Conservation (phyloP, 805 yeast genomes). For the Lachancea waltii region DNA sequence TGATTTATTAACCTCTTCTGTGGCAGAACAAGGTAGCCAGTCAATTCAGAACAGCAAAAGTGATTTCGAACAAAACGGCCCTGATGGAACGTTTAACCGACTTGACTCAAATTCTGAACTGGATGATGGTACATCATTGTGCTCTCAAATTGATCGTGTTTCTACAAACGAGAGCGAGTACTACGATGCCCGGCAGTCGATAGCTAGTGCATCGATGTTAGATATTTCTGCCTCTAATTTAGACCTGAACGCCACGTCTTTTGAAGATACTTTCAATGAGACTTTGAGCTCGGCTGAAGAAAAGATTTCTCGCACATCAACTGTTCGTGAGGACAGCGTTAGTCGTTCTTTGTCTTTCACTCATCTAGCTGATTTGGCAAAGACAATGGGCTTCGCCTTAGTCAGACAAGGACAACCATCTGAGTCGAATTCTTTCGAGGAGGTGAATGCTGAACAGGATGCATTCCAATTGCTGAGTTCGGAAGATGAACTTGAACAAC, state of each 20-base stretch:
- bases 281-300: conserved; percentile 1
- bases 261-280: conserved; percentile 5
- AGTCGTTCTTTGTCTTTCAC: conserved; percentile 6
- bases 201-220: background rate
- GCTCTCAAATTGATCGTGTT: conserved; percentile 7
- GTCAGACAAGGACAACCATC: conserved; percentile 10
- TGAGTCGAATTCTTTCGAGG: too few species aligned
- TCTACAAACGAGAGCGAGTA: conserved; percentile 26
- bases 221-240: conserved; percentile 3
- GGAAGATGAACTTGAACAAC: too few species aligned
- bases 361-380: conserved; percentile 11
- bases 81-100: too few species aligned
- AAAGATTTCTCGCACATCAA: conserved; percentile 10
- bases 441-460: too few species aligned
- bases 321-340: conserved; percentile 2
- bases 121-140: background rate
- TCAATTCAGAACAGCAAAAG: too few species aligned
- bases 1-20: too few species aligned
- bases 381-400: conserved; percentile 13
- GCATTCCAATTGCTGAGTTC: too few species aligned
- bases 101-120: too few species aligned
- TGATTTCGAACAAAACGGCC: too few species aligned
- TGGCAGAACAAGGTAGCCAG: too few species aligned
- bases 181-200: conserved; percentile 24
- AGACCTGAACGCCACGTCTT: conserved; percentile 4